phyloP scores from a whole-genome alignment of 352 stramenopile species.

The Globisporangium paroecandrum region DNA sequence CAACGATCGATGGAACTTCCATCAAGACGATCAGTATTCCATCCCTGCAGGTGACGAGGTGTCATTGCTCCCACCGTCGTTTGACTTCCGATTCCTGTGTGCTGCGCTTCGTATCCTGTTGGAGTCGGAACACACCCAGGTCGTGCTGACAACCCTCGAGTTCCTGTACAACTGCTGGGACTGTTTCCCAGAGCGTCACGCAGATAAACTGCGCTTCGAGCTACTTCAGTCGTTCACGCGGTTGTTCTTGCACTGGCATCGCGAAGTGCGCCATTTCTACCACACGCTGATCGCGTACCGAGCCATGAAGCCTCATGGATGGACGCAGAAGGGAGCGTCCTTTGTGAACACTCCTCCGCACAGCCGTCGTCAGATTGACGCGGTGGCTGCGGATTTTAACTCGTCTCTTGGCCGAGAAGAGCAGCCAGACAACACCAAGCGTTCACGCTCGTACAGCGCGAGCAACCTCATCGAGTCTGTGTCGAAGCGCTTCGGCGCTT shows the following conservation, averaged over 20 bases:
- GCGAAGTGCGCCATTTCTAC: conserved; percentile 85
- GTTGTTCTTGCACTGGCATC: conserved; percentile 85
- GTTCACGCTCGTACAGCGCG: conserved; percentile 75
- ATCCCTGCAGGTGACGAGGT: conserved; percentile 86
- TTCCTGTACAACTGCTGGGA: conserved; percentile 91
- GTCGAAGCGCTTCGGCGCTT: conserved; percentile 67
- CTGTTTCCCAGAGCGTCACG: conserved; percentile 85
- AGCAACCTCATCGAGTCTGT: conserved; percentile 84
- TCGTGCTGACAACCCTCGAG: conserved; percentile 83
- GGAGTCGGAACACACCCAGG: conserved; percentile 81
- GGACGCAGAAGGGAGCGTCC: conserved; percentile 79
- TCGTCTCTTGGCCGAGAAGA: conserved; percentile 74
- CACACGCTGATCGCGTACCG: conserved; percentile 84
- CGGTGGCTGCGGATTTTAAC: conserved; percentile 84
- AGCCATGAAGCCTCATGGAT: conserved; percentile 82
- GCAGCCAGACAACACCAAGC: conserved; percentile 40
- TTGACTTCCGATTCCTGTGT: conserved; percentile 86
- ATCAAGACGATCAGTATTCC: conserved; percentile 87
- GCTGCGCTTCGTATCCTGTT: conserved; percentile 77
- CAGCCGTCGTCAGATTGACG: conserved; percentile 83
- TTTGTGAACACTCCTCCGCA: conserved; percentile 88
- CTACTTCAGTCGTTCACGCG: conserved; percentile 74
- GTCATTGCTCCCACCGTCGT: conserved; percentile 79
- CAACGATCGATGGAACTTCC: conserved; percentile 89
- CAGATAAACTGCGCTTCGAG: conserved; percentile 83